Evolutionary conservation across 202 grass and related monocot genomes (phyloP).

Genomic region (Elaeis oleifera): DNA sequence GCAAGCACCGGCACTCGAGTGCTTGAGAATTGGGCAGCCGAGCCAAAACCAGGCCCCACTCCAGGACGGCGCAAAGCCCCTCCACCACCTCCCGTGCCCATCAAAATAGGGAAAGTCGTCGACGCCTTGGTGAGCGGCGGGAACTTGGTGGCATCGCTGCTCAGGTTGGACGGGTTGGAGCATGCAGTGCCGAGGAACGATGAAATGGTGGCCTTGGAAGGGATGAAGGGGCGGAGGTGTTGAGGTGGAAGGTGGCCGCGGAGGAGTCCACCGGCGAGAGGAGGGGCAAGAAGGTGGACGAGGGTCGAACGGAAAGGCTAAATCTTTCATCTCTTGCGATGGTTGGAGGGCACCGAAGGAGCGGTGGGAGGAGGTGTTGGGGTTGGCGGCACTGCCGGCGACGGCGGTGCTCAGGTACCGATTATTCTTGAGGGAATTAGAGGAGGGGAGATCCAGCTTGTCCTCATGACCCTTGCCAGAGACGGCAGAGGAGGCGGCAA

Average conservation of each 20-base stretch:
- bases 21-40: conserved; percentile 27
- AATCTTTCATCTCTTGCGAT: background rate
- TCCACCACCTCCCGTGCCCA: background rate
- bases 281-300: background rate
- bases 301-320: background rate
- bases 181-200: conserved; percentile 2
- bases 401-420: background rate
- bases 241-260: conserved; percentile 10
- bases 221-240: background rate
- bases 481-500: background rate
- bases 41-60: conserved; percentile 14
- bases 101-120: background rate
- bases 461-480: background rate
- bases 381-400: background rate
- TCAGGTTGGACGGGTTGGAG: conserved; percentile 9
- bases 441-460: background rate
- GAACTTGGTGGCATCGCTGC: background rate
- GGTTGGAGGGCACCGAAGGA: background rate
- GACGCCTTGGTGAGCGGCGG: background rate
- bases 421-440: conserved; percentile 2
- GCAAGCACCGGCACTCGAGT: conserved; percentile 4
- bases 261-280: conserved; percentile 16
- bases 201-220: conserved; percentile 1
- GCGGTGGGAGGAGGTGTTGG: background rate
- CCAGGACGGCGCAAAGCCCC: background rate